These are phyloP conservation scores for Mycosphaerella sp. DNA, from an alignment of 2,329 filamentous ascomycete species.

Conservation along the genomic window DNA sequence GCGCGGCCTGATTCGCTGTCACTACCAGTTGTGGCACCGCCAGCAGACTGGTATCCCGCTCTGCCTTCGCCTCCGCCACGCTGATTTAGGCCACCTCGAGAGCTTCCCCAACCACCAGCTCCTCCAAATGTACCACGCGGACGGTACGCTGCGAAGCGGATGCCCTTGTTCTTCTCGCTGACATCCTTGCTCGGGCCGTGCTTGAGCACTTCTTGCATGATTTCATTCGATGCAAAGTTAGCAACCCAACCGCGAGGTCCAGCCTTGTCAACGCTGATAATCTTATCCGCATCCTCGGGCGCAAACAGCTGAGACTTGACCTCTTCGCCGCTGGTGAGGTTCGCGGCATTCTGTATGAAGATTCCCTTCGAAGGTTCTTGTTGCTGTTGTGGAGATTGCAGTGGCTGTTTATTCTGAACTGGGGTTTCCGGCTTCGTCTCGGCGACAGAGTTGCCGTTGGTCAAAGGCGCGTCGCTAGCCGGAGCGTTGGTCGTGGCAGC, in stretches of 20 bases:
- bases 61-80: slow-evolving; percentile 53
- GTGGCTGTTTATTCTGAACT: slow-evolving; percentile 37
- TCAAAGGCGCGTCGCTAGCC: slow-evolving; percentile 36
- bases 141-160: slow-evolving; percentile 50
- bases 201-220: slow-evolving; percentile 72
- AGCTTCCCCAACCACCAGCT: slow-evolving; percentile 57
- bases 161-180: slow-evolving; percentile 57
- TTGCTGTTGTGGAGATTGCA: slow-evolving; percentile 25
- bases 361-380: slow-evolving; percentile 62
- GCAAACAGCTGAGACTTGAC: slow-evolving; percentile 68
- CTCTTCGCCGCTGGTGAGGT: slow-evolving; percentile 70
- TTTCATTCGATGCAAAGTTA: slow-evolving; percentile 71
- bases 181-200: slow-evolving; percentile 62
- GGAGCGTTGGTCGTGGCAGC: slow-evolving; percentile 28
- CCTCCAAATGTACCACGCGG: slow-evolving; percentile 51
- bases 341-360: slow-evolving; percentile 59
- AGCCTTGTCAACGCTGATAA: slow-evolving; percentile 62
- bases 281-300: slow-evolving; percentile 76
- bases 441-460: slow-evolving; percentile 46
- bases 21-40: slow-evolving; percentile 42
- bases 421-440: slow-evolving; percentile 45
- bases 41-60: slow-evolving; percentile 31
- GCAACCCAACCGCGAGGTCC: slow-evolving; percentile 78
- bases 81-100: slow-evolving; percentile 50
- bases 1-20: slow-evolving; percentile 65